phyloP scores from a whole-genome alignment of 2,329 filamentous ascomycete species.

The Calonectria pseudoreteaudii region DNA sequence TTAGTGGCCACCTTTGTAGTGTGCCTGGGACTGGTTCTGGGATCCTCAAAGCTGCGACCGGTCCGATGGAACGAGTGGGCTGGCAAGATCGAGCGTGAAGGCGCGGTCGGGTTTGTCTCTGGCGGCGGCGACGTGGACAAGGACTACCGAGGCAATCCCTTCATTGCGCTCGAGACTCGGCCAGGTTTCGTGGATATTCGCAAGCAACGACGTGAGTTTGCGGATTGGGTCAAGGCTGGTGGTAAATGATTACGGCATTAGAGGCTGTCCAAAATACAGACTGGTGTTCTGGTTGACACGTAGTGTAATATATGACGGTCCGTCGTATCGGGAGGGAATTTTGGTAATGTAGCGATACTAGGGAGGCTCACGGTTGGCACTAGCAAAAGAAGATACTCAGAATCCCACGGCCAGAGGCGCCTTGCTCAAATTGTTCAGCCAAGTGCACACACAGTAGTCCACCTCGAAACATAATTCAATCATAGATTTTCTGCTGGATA shows the following conservation, averaged over 20 bases:
- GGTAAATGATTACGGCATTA: slow-evolving; percentile 31
- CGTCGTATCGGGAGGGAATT: not conserved
- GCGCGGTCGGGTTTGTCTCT: slow-evolving; percentile 67
- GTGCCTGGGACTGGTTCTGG: slow-evolving; percentile 84
- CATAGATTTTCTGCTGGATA: not conserved
- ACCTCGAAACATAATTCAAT: not conserved
- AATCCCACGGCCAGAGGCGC: not conserved
- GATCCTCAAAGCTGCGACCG: slow-evolving; percentile 82
- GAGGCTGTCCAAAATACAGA: not conserved
- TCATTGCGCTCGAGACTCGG: slow-evolving; percentile 80
- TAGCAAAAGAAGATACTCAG: not conserved
- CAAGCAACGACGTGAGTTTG: slow-evolving; percentile 82
- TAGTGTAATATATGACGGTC: not conserved
- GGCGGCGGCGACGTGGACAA: slow-evolving; percentile 75
- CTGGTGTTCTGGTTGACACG: not conserved
- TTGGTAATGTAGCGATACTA: not conserved
- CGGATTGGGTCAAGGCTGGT: slow-evolving; percentile 72
- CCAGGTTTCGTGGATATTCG: slow-evolving; percentile 90
- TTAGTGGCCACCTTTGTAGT: slow-evolving; percentile 83
- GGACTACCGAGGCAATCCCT: slow-evolving; percentile 82
- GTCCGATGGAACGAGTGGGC: slow-evolving; percentile 88
- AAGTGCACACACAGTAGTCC: not conserved
- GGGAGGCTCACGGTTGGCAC: not conserved
- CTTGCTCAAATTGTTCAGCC: no score
- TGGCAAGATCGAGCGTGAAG: slow-evolving; percentile 84